Evolutionary conservation across 108 stramenopile genomes (phyloP).

Genomic region (Stephanodiscus triporus): DNA sequence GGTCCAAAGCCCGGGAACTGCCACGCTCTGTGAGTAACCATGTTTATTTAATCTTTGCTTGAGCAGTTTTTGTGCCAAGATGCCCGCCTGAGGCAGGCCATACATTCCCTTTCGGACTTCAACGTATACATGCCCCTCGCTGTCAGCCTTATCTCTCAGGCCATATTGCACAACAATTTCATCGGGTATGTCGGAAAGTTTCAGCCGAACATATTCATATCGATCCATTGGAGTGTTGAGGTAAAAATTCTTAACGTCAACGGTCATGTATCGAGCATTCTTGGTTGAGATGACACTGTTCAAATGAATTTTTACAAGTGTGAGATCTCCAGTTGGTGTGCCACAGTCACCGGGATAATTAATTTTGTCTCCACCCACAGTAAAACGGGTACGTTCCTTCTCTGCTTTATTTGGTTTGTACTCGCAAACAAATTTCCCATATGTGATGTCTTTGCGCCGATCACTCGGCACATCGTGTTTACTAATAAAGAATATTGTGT

Average conservation of each 20-base stretch:
- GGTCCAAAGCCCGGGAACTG: no score
- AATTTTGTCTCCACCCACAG: constrained; percentile 5
- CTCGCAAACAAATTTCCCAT: not conserved
- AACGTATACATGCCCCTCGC: constrained; percentile 23
- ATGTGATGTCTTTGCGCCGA: constrained; percentile 1
- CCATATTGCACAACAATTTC: constrained; percentile 53
- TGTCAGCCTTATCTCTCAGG: not conserved
- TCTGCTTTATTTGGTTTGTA: not conserved
- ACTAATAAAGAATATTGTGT: not conserved
- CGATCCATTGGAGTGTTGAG: no score
- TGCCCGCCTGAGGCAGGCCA: no score
- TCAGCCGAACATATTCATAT: no score
- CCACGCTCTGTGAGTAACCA: no score
- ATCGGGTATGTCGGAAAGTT: no score
- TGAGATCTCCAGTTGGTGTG: not conserved
- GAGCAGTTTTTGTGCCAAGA: constrained; percentile 8
- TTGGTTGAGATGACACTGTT: constrained; percentile 10
- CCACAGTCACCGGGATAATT: not conserved
- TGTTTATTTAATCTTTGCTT: not conserved
- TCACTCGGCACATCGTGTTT: not conserved
- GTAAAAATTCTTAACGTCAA: no score
- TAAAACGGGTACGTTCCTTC: not conserved
- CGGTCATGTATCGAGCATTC: constrained; percentile 21
- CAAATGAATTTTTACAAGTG: not conserved
- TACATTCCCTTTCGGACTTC: no score